Evolutionary conservation across 2,329 filamentous ascomycete genomes (phyloP), one percentile per base, ranked within the genome.

Genomic region (Aspergillus ibericus): DNA sequence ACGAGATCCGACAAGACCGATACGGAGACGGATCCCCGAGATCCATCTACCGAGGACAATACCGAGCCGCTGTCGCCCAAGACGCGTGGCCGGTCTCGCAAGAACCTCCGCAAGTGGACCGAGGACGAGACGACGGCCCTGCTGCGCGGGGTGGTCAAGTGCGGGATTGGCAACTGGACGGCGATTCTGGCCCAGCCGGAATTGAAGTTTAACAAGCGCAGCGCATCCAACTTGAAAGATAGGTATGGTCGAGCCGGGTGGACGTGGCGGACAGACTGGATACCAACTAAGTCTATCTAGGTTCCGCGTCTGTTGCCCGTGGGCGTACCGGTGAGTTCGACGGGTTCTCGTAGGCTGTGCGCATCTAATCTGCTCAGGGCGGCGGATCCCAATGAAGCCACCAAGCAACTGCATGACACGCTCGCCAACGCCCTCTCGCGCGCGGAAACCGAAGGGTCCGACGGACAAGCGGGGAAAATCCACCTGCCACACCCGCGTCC

Each of bases 161-260:
- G 84, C 65, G 86, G 85, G 1, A 83, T 87, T 59, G 86, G 86
- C 3, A 86, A 81, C 61, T 88, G 86, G 86, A 88, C 85, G 56
- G 82, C 81, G 62, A 88, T 88, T 16, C 69, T 87, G 25, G 77
- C 82, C 3, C 82, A 83, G 62, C 70, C 81, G 15, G 82, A 85
- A 34, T 82, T 84, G 58, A 75, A 74, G 3, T 88, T 88, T 67
- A 78, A 84, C 59, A 77, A 80, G 10, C 78, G 86, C 27, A 86
- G 81, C n/a, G 81, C 85, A 9, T 80, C 85, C 22, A 86, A 88
- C 64, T 70, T 88, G 49, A 88, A 88, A 72, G 86, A 88, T 67
- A 77, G 83, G 68, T 82, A 77, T 55, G 56, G 42, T 38, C 35
- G 53, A 34, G 27, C 38, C 10, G 47, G 12, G 42, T 42, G 35